A percentile compares a stretch with the other conserved stretches of the same genome.
These are phyloP conservation scores for Phlegmacium glaucopus DNA, from an alignment of 768 basidiomycete species.

Conservation along the genomic window DNA sequence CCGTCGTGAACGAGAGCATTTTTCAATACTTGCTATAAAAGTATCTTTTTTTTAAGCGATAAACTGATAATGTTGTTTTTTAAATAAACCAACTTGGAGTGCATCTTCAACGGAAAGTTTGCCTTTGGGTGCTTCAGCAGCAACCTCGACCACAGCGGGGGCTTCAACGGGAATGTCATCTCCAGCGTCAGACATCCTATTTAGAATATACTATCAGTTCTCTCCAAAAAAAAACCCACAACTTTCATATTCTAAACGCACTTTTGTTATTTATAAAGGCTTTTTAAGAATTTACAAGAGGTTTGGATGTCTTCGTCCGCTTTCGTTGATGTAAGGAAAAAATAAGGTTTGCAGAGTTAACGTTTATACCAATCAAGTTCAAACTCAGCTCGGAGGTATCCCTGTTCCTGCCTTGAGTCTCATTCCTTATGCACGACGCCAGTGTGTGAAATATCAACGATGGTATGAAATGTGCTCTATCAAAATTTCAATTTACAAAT, in stretches of 20 bases:
- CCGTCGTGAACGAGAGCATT: slow-evolving; percentile 98
- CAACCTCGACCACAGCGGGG: slow-evolving; percentile 75
- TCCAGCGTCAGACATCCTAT: slow-evolving; percentile 96
- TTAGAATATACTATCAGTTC: slow-evolving; percentile 6
- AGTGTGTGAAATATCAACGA: slow-evolving; percentile 19
- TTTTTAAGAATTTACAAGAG: slow-evolving; percentile 23
- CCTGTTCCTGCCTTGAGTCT: slow-evolving; percentile 30
- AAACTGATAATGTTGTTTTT: slow-evolving; percentile 7
- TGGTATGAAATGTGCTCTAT: slow-evolving; percentile 23
- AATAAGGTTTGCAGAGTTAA: slow-evolving; percentile 40
- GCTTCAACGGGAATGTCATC: slow-evolving; percentile 84
- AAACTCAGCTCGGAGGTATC: slow-evolving; percentile 51
- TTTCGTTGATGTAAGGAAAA: slow-evolving; percentile 84
- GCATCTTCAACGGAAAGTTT: slow-evolving; percentile 96
- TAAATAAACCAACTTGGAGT: slow-evolving; percentile 59
- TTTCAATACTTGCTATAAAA: slow-evolving; percentile 92
- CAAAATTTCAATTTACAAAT: not conserved
- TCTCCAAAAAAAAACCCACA: no score
- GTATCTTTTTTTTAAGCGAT: no score
- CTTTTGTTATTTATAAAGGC: slow-evolving; percentile 37
- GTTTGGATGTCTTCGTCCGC: slow-evolving; percentile 86
- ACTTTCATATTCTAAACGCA: slow-evolving; percentile 22
- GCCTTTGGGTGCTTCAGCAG: slow-evolving; percentile 88
- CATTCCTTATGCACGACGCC: slow-evolving; percentile 22
- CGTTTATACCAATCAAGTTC: slow-evolving; percentile 32